Base-by-base conservation (phyloP, 768 basidiomycete species). In the Phlebiopsis flavidoalba region DNA sequence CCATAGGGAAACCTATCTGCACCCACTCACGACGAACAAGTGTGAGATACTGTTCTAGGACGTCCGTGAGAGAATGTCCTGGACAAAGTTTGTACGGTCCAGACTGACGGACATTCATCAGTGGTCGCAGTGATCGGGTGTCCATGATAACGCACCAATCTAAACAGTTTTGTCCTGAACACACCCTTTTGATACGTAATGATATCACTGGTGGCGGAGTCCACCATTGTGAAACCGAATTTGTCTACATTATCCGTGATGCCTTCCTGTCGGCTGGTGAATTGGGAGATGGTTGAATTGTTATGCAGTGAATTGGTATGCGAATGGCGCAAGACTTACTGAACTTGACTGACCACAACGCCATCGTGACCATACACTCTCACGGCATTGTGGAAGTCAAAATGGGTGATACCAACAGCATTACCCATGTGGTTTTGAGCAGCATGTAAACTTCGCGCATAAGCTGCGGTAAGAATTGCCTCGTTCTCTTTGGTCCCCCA, bases 71-170 rank as follows among this genome's bases (percentile, higher is more conserved):
- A 98, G 78, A 66, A 97, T 93, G 68, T 98, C 96, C 73, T 99
- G 92, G 0, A 97, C 88, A 65, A 98, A 96, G 72, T 99, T 99
- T 4, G 97, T 99, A 43, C 97, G 87, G 68, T 99, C 96, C 64
- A 99, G 77, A 72, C 97, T 97, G 67, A 45, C 1, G 33, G 37
- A 19, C 36, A 47, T 22, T 15, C n/a, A 26, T 36, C 10, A 6
- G 60, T 14, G 43, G 40, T 35, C 37, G 48, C 19, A 8, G 17
- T 21, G 45, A 50, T 15, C 11, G 8, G 58, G 17, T 17, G 15
- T 24, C 8, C 3, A 2, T 2, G 12, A 40, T 19, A 2, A 22
- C 66, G 12, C 67, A 94, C 95, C 94, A 97, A 71, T 98, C 96
- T 54, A 97, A 76, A 69, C 97, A 99, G 69, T 98, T n/a, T 98